phyloP scores from a whole-genome alignment of 257 asterid genomes.

The Capsicum pubescens region DNA sequence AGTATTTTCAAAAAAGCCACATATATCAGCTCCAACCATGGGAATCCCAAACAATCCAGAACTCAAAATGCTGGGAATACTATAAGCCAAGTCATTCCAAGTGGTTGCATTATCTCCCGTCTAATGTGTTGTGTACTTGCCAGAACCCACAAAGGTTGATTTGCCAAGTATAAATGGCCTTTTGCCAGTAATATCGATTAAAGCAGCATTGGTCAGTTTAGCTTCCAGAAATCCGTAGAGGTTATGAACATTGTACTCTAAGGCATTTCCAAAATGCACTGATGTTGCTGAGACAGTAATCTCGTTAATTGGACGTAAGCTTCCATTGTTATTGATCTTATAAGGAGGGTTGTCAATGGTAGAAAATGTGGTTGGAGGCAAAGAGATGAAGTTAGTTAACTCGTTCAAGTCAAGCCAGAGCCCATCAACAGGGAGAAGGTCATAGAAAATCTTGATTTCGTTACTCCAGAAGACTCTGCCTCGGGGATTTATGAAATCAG shows the following conservation, averaged over 20 bases:
- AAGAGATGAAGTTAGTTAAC: constrained; percentile 71
- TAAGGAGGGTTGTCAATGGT: constrained; percentile 79
- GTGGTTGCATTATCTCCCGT: constrained; percentile 94
- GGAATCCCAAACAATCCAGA: constrained; percentile 90
- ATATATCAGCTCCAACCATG: constrained; percentile 97
- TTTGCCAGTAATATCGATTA: constrained; percentile 55
- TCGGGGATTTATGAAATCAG: constrained; percentile 76
- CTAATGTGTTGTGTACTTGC: constrained; percentile 91
- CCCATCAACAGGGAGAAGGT: constrained; percentile 69
- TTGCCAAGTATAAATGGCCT: constrained; percentile 88
- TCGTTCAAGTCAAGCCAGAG: constrained; percentile 99
- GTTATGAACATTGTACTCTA: constrained; percentile 82
- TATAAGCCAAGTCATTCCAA: constrained; percentile 80
- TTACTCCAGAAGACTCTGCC: constrained; percentile 59
- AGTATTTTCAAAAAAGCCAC: constrained; percentile 70
- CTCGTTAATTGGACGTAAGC: constrained; percentile 46
- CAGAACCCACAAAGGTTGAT: constrained; percentile 90
- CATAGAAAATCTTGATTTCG: constrained; percentile 66
- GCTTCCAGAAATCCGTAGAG: constrained; percentile 81
- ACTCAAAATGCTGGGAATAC: constrained; percentile 72
- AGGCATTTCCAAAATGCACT: constrained; percentile 57
- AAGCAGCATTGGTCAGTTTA: constrained; percentile 66
- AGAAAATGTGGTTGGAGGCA: constrained; percentile 64
- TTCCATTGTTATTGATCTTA: constrained; percentile 72
- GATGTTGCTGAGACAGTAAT: constrained; percentile 76